Percentiles rank a stretch among this genome's conserved stretches.
These are phyloP conservation scores for Dactylellina drechsleri DNA, from an alignment of 2,329 filamentous ascomycete species.

Conservation along the genomic window DNA sequence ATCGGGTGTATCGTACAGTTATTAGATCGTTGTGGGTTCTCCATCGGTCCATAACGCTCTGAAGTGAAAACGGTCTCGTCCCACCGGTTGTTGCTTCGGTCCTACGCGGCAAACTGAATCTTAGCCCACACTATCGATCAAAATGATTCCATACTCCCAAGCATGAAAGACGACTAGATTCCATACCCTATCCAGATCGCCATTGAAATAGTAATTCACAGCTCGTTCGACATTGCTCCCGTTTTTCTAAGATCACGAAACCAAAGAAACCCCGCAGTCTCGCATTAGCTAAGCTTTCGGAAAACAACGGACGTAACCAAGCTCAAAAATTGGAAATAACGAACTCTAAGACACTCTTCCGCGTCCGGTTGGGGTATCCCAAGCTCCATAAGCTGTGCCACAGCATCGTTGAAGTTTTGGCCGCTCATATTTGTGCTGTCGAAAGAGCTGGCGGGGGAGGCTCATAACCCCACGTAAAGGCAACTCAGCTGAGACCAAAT, in stretches of 20 bases:
- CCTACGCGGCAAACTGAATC: conserved; percentile 14
- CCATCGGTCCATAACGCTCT: conserved; percentile 43
- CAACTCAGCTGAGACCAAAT: conserved; percentile 10
- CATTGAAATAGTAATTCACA: conserved; percentile 57
- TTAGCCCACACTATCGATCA: not conserved
- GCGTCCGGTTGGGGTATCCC: conserved; percentile 56
- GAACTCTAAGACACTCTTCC: conserved; percentile 57
- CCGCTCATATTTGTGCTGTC: conserved; percentile 30
- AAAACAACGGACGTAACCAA: not conserved
- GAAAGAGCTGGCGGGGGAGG: conserved; percentile 12
- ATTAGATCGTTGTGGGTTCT: conserved; percentile 4
- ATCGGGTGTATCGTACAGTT: conserved; percentile 29
- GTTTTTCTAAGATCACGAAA: conserved; percentile 33
- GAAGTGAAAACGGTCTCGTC: conserved; percentile 16
- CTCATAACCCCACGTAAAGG: conserved; percentile 29
- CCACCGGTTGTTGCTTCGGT: conserved; percentile 29
- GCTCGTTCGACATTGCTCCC: conserved; percentile 56
- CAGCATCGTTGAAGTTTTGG: conserved; percentile 34
- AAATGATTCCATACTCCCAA: not conserved
- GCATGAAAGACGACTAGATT: not conserved
- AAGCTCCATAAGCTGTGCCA: conserved; percentile 52
- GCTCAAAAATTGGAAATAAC: conserved; percentile 19
- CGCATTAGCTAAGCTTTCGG: conserved; percentile 28
- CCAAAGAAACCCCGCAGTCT: conserved; percentile 42
- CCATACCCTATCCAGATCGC: conserved; percentile 56